Evolutionary conservation across 331 rosid species (phyloP).

Genomic region (Prunus yedoensis): DNA sequence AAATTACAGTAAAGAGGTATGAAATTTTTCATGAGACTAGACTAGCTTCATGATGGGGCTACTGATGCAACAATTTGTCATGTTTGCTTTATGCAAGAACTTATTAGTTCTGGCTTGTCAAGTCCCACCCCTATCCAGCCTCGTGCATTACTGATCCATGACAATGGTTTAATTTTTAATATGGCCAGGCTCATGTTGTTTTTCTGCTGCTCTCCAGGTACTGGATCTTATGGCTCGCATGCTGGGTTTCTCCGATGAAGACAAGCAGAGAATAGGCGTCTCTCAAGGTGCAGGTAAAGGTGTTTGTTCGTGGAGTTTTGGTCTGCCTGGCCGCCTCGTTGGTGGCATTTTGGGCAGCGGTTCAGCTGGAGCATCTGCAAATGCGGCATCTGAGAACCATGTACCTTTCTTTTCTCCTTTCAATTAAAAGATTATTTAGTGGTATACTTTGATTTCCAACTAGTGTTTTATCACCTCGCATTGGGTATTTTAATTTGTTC

Average conservation of each 20-base stretch:
- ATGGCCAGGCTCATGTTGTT: slow-evolving; percentile 7
- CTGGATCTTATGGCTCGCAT: slow-evolving; percentile 96
- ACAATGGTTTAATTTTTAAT: background rate
- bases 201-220: slow-evolving; percentile 47
- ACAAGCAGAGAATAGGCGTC: slow-evolving; percentile 86
- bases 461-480: background rate
- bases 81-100: background rate
- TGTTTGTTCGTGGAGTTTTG: slow-evolving; percentile 95
- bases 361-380: slow-evolving; percentile 51
- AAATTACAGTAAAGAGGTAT: slow-evolving; percentile 97
- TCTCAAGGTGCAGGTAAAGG: slow-evolving; percentile 90
- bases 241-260: slow-evolving; percentile 92
- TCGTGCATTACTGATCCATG: background rate
- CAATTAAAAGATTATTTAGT: background rate
- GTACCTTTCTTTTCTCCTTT: slow-evolving; percentile 24
- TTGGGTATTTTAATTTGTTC: background rate
- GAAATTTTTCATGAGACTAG: slow-evolving; percentile 8
- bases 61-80: background rate
- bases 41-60: slow-evolving; percentile 4
- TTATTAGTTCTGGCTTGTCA: background rate
- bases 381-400: slow-evolving; percentile 70
- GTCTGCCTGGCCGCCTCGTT: slow-evolving; percentile 92
- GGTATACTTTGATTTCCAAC: background rate
- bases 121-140: background rate
- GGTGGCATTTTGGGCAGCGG: slow-evolving; percentile 90